Percentiles rank a stretch among this genome's conserved stretches.
Conservation (phyloP, 495 filamentous ascomycete genomes). For the Polyplosphaeria fusca region DNA sequence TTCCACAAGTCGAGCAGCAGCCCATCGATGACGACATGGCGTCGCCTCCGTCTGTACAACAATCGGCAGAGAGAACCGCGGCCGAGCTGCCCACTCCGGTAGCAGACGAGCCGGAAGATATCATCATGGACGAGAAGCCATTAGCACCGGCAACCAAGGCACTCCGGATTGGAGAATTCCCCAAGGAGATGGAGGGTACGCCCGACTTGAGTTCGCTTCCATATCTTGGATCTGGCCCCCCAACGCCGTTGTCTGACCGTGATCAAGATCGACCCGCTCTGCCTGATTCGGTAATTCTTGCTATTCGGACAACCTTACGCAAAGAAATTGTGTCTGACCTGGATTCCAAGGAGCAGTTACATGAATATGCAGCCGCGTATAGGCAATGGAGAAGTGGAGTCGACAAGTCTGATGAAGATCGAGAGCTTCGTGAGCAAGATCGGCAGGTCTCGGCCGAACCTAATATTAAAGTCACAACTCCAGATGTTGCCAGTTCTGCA, state of each 20-base stretch:
- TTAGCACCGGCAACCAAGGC: conserved; percentile 14
- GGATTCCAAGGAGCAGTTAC: conserved; percentile 38
- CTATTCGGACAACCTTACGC: conserved; percentile 13
- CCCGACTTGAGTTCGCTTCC: conserved; percentile 39
- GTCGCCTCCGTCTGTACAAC: conserved; percentile 1
- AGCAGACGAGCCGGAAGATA: conserved; percentile 30
- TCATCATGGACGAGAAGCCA: conserved; percentile 19
- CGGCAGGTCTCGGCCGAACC: conserved; percentile 50
- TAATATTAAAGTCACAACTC: conserved; percentile 38
- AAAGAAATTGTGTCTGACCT: conserved; percentile 1
- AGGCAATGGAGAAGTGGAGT: conserved; percentile 50
- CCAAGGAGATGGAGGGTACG: conserved; percentile 24
- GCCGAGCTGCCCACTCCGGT: conserved; percentile 32
- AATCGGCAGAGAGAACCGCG: conserved; percentile 15
- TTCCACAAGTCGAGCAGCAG: conserved; percentile 15
- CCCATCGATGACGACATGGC: conserved; percentile 8
- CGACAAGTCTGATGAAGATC: conserved; percentile 58
- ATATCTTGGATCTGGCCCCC: conserved; percentile 38
- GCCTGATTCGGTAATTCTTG: conserved; percentile 25
- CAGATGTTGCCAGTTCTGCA: conserved; percentile 37
- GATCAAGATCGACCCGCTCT: conserved; percentile 30
- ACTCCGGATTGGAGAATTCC: conserved; percentile 5
- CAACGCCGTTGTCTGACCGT: conserved; percentile 35
- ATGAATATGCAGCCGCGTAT: conserved; percentile 47
- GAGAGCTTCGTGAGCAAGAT: conserved; percentile 46